Evolutionary conservation across 192 early-diverging fungal genomes (phyloP), one percentile per base, ranked within the genome.

Genomic region (Podila epicladia): DNA sequence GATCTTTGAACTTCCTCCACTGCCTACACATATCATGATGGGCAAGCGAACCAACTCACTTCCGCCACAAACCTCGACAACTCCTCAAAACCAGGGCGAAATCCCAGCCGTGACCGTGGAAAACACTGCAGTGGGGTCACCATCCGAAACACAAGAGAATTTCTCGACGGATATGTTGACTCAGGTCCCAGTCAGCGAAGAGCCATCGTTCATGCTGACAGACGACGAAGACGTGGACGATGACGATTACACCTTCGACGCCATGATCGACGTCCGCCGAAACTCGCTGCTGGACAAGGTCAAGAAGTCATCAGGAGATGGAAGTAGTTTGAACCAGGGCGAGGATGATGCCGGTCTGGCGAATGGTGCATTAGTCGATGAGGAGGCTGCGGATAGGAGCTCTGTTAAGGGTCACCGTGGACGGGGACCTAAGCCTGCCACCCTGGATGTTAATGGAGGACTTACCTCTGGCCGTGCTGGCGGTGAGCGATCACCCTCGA

Each of bases 181-280:
- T 45, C 41, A 45, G 41, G 41, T 45, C 13, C 41, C 11, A 45
- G 41, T 45, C 12, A 45, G 41, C 15, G 65, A 73, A 35, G 77
- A 80, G 51, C 66, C 71, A 32, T 73, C 77, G 7, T 80, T 80
- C 41, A 69, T 80, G 62, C 31, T 80, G 24, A 71, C 72, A 29
- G 77, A 80, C 58, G 77, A 80, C 3, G 77, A 80, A 45, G 77
- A 80, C 12, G 32, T 79, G 70, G 77, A 80, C 24, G 77, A 80
- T 29, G 77, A 80, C 38, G 62, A 69, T 4, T 80, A 65, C 51
- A 73, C 77, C 15, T 69, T 72, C 28, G 77, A 80, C 49, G 77
- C 65, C 11, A 31, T 80, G 58, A 72, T 69, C 48, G 77, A 80
- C 51, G 77, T 65, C 38, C 60, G 71, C 6, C 51, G 77, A 26